A percentile compares a stretch with the other conserved stretches of the same genome.
These are phyloP conservation scores for Aspergillus awamori DNA, from an alignment of 2,329 filamentous ascomycete species.

Conservation along the genomic window DNA sequence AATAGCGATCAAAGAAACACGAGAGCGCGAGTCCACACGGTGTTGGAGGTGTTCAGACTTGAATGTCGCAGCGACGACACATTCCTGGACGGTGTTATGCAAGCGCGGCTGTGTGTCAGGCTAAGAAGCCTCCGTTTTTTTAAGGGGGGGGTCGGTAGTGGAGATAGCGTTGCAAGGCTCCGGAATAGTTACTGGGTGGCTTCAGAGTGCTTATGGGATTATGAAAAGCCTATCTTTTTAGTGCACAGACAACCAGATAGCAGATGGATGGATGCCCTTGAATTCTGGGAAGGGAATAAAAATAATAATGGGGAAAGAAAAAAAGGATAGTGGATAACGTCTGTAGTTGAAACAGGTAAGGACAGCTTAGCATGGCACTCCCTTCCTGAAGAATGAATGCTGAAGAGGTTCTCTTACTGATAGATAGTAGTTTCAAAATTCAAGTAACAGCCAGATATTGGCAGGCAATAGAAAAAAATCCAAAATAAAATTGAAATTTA, in stretches of 20 bases:
- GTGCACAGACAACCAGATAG: slow-evolving; percentile 13
- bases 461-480: not conserved
- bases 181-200: slow-evolving; percentile 23
- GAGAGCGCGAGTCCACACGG: slow-evolving; percentile 23
- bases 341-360: not conserved
- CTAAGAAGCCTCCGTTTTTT: slow-evolving; percentile 28
- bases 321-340: slow-evolving; percentile 1
- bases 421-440: not conserved
- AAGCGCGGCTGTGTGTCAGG: slow-evolving; percentile 33
- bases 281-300: not conserved
- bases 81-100: slow-evolving; percentile 32
- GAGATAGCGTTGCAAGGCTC: slow-evolving; percentile 26
- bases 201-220: slow-evolving; percentile 18
- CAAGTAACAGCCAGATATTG: not conserved
- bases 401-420: not conserved
- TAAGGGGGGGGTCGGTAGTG: slow-evolving; percentile 27
- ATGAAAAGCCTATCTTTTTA: slow-evolving; percentile 20
- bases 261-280: slow-evolving; percentile 1
- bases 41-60: slow-evolving; percentile 25
- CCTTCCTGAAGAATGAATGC: not conserved
- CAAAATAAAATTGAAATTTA: not conserved
- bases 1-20: slow-evolving; percentile 11
- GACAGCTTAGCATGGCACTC: not conserved
- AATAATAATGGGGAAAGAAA: not conserved
- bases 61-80: slow-evolving; percentile 25